Evolutionary conservation across 2,329 filamentous ascomycete genomes (phyloP), one percentile per base, ranked within the genome.

Genomic region (Pseudopyrenochaeta lycopersici): DNA sequence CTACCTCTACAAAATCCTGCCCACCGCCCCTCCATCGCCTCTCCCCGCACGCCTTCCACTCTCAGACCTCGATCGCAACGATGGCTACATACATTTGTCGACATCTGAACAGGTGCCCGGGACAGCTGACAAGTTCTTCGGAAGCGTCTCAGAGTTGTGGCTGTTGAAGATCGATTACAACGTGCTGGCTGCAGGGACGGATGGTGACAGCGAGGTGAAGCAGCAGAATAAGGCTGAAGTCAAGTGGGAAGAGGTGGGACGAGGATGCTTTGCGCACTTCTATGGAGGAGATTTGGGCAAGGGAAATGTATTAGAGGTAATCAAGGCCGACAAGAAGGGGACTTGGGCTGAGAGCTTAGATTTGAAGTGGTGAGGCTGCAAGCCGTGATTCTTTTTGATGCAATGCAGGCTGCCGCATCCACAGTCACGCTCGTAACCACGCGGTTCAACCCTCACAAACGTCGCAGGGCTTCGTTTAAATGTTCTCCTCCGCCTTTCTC

Each of bases 61-160:
- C 54, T 88, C 85, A 11, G 81, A 84, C 30, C 81, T 88, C 39
- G 86, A 88, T 70, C 72, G 74, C 58, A 79, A 82, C 31, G 85
- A 88, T 66, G 85, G 85, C 43, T 88, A 86, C 71, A 77, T 88
- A 29, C 86, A 88, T 62, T 71, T 88, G 14, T 88, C 85, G 66
- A 84, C 82, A 0, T 78, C 81, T 1, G 73, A 74, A 32, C 86
- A 88, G 77, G 70, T 72, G 1, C 63, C 71, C 38, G 64, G 67
- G 17, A 74, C 72, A n/a, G 67, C 68, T 23, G 70, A 68, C 47
- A 66, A 67, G 20, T 76, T 72, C 56, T 76, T 75, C 52, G 68
- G 63, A 14, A 52, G 72, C 11, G 56, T 59, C 9, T 58, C 72
- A 0, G 68, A 72, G 29, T 71, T 86, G 1, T 84, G 80, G 79